Conservation (phyloP, 768 basidiomycete species). For the Russula vinacea region DNA sequence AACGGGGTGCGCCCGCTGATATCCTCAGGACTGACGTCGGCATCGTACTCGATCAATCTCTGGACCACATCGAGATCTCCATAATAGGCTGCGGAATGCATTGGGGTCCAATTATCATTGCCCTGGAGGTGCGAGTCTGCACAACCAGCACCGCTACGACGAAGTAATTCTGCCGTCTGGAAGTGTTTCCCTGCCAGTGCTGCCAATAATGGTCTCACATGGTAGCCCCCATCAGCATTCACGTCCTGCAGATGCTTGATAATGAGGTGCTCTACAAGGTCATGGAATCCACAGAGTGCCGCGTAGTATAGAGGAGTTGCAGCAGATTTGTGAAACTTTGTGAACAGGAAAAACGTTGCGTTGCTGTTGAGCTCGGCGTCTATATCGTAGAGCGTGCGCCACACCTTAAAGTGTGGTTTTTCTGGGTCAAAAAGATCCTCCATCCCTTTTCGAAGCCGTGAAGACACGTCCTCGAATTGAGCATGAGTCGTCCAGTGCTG, state of each 20-base stretch:
- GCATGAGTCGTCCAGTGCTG: background rate
- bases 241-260: background rate
- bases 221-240: background rate
- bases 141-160: background rate
- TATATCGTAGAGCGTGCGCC: background rate
- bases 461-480: background rate
- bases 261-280: background rate
- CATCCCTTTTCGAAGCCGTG: background rate
- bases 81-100: background rate
- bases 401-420: background rate
- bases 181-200: background rate
- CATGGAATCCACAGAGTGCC: background rate
- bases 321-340: fast-evolving
- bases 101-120: no score
- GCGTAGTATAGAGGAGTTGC: background rate
- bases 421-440: background rate
- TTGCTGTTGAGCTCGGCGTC: fast-evolving
- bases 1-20: background rate
- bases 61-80: background rate
- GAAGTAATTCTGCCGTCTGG: background rate
- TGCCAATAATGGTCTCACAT: background rate
- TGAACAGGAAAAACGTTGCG: background rate
- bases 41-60: background rate
- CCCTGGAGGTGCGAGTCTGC: background rate
- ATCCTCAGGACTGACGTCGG: background rate